phyloP scores from a whole-genome alignment of 2,329 filamentous ascomycete genomes.

The Teratosphaeria destructans region DNA sequence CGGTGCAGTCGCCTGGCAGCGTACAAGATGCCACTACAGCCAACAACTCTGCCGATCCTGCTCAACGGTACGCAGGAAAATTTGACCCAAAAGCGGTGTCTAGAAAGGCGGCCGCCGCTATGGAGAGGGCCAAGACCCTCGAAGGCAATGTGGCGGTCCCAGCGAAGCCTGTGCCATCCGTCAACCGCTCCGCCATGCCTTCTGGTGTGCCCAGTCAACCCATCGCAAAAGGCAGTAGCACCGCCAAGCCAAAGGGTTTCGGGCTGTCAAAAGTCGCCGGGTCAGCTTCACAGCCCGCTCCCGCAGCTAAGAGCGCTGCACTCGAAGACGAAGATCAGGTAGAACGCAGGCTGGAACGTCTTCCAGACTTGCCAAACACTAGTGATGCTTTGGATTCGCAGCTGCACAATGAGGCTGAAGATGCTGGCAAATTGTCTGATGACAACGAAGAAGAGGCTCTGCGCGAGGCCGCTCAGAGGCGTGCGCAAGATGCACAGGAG shows the following conservation, averaged over 20 bases:
- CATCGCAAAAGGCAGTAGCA: background rate
- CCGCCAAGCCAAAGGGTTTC: constrained; percentile 28
- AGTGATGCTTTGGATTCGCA: constrained; percentile 40
- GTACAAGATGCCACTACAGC: constrained; percentile 17
- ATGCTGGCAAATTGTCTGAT: constrained; percentile 63
- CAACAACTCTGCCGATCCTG: constrained; percentile 15
- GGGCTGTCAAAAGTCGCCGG: constrained; percentile 38
- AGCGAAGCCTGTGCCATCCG: constrained; percentile 21
- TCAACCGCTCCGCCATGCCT: constrained; percentile 5
- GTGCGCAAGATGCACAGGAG: constrained; percentile 44
- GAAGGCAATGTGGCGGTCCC: constrained; percentile 44
- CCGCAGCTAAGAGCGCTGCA: constrained; percentile 40
- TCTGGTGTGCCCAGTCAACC: background rate
- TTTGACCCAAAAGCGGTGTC: constrained; percentile 80
- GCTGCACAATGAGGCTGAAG: constrained; percentile 30
- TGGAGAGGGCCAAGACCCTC: constrained; percentile 38
- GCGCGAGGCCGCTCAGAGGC: constrained; percentile 68
- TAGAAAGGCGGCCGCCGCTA: constrained; percentile 59
- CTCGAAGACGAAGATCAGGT: constrained; percentile 83
- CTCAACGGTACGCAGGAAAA: constrained; percentile 60
- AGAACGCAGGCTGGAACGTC: constrained; percentile 79
- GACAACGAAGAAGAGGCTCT: constrained; percentile 82
- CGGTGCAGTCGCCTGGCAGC: constrained; percentile 20
- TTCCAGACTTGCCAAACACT: constrained; percentile 63
- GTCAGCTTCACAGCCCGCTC: constrained; percentile 40